These are phyloP conservation scores for Suhomyces atakaporum DNA, from an alignment of 1,139 yeast genomes.

Conservation along the genomic window DNA sequence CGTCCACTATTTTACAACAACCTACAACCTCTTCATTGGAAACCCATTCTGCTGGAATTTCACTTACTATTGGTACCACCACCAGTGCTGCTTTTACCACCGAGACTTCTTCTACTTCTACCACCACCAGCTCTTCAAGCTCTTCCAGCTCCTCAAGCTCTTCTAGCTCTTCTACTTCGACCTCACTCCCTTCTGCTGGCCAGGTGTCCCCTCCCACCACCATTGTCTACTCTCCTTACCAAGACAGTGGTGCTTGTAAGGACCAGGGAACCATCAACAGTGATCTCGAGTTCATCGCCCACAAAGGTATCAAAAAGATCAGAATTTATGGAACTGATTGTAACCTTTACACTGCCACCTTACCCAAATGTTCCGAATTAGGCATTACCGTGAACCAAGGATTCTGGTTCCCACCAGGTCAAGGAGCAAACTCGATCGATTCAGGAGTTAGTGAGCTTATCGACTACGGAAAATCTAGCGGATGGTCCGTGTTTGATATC, in stretches of 20 bases:
- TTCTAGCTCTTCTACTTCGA: conserved; percentile 17
- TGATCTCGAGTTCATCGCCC: conserved; percentile 60
- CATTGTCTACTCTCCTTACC: conserved; percentile 81
- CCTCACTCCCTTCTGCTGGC: conserved; percentile 23
- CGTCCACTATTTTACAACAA: conserved; percentile 14
- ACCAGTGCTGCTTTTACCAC: conserved; percentile 15
- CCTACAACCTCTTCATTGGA: conserved; percentile 1
- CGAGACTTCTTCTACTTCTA: too few species aligned
- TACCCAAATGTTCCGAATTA: conserved; percentile 58
- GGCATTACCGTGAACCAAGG: conserved; percentile 85
- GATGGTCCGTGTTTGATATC: conserved; percentile 72
- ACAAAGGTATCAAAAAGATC: conserved; percentile 63
- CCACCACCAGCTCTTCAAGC: conserved; percentile 17
- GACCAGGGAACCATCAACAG: conserved; percentile 48
- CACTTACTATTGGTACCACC: conserved; percentile 15
- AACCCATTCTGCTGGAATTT: background rate
- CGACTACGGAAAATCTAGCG: conserved; percentile 48
- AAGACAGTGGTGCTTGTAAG: conserved; percentile 68
- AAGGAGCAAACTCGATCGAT: conserved; percentile 72
- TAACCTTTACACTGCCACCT: conserved; percentile 62
- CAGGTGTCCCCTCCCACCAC: conserved; percentile 49
- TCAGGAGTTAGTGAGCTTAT: conserved; percentile 56
- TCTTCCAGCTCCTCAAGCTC: conserved; percentile 9
- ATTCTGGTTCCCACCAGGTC: conserved; percentile 63
- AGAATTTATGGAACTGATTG: conserved; percentile 90